phyloP scores from a whole-genome alignment of 495 filamentous ascomycete genomes.

The Aspergillus campestris region DNA sequence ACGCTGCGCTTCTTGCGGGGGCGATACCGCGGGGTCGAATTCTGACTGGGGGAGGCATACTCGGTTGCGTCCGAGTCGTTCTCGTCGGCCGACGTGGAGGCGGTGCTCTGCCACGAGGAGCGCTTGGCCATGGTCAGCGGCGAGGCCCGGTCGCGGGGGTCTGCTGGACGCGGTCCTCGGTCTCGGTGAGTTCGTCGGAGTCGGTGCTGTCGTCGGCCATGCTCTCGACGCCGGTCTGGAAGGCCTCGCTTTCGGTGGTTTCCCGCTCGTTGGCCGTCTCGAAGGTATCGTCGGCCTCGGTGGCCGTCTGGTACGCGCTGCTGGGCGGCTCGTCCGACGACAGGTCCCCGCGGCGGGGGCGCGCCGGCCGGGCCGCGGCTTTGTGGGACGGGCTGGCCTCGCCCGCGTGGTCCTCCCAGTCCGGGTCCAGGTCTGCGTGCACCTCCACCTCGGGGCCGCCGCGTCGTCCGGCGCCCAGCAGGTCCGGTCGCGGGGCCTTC shows the following conservation, averaged over 20 bases:
- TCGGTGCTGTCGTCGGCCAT: slow-evolving; percentile 68
- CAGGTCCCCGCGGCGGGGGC: slow-evolving; percentile 12
- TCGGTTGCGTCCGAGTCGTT: slow-evolving; percentile 47
- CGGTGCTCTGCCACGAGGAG: slow-evolving; percentile 74
- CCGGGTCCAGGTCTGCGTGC: slow-evolving; percentile 44
- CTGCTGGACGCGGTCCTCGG: slow-evolving; percentile 53
- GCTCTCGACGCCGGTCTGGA: slow-evolving; percentile 81
- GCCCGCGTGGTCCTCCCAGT: slow-evolving; percentile 81
- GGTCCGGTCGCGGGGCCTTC: slow-evolving; percentile 62
- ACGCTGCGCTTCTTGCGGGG: slow-evolving; percentile 58
- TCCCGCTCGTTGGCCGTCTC: slow-evolving; percentile 71
- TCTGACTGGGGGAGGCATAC: slow-evolving; percentile 53
- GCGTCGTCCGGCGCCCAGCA: slow-evolving; percentile 69
- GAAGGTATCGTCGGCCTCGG: slow-evolving; percentile 78
- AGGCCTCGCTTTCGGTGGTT: slow-evolving; percentile 83
- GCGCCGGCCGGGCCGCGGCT: slow-evolving; percentile 11
- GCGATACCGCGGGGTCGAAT: slow-evolving; percentile 58
- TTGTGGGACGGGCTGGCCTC: slow-evolving; percentile 41
- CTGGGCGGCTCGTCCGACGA: slow-evolving; percentile 33
- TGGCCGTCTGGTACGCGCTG: slow-evolving; percentile 78
- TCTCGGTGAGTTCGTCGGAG: slow-evolving; percentile 74
- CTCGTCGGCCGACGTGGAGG: slow-evolving; percentile 80
- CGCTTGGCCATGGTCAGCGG: slow-evolving; percentile 41
- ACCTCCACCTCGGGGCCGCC: slow-evolving; percentile 67
- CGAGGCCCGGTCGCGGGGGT: slow-evolving; percentile 34